These are phyloP conservation scores for Debaryomycetaceae sp. DNA, from an alignment of 1,139 yeast genomes.

Conservation along the genomic window DNA sequence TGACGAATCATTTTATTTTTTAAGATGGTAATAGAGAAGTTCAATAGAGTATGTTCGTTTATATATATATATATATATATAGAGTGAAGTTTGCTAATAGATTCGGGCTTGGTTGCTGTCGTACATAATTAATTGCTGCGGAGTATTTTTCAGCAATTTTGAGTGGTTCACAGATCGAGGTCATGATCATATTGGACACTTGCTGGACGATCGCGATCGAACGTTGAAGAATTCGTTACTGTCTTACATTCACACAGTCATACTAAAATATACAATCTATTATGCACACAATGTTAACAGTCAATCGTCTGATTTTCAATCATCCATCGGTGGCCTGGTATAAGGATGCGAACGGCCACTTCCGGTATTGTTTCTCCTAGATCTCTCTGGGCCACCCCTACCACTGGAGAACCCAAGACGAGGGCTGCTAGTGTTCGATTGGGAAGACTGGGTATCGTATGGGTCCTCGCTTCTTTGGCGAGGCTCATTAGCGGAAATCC, in stretches of 20 bases:
- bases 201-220: neutral
- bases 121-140: neutral
- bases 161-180: neutral
- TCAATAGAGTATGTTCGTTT: too few relatives aligned
- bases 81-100: neutral
- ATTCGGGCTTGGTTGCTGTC: neutral
- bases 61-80: too few relatives aligned
- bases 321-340: slow-evolving; percentile 17
- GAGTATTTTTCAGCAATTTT: neutral
- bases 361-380: slow-evolving; percentile 17
- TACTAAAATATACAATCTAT: too few relatives aligned
- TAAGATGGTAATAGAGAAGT: too few relatives aligned
- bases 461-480: slow-evolving; percentile 1
- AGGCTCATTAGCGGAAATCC: neutral
- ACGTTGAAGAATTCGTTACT: neutral
- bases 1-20: neutral
- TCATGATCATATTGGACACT: neutral
- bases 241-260: too few relatives aligned
- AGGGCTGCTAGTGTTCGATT: neutral
- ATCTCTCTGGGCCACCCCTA: slow-evolving; percentile 28
- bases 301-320: neutral
- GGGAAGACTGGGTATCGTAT: slow-evolving; percentile 1
- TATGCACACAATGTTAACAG: too few relatives aligned
- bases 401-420: slow-evolving; percentile 9
- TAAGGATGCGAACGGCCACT: slow-evolving; percentile 28